Percentiles rank a stretch among this genome's conserved stretches.
Evolutionary conservation across 2,329 filamentous ascomycete species (phyloP).

Genomic region (Monosporascus sp.): DNA sequence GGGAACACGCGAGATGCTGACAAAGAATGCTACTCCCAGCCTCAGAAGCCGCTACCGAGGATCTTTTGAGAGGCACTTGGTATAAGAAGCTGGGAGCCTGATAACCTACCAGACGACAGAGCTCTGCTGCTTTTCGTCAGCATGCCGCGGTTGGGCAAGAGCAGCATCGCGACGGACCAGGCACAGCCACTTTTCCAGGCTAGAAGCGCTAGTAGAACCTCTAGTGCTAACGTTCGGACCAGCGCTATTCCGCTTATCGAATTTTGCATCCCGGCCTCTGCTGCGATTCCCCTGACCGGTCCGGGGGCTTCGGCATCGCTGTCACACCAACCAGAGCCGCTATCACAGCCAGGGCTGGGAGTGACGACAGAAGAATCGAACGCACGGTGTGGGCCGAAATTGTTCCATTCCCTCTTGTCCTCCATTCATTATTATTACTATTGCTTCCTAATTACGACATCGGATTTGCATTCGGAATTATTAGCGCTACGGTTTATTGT

Average conservation of each 20-base stretch:
- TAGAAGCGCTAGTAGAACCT: neutral
- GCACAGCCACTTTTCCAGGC: neutral
- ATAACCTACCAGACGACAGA: neutral
- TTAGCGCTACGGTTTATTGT: no score
- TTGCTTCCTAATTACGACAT: no score
- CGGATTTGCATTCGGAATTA: no score
- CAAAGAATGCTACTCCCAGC: no score
- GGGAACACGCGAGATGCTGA: no score
- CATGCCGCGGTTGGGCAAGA: neutral
- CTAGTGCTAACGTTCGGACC: neutral
- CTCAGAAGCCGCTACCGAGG: no score
- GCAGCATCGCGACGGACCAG: neutral
- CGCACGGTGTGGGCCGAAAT: neutral
- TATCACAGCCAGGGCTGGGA: neutral
- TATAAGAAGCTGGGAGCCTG: neutral
- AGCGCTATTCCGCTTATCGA: neutral
- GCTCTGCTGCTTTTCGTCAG: neutral
- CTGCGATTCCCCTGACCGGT: neutral
- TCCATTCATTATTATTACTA: neutral
- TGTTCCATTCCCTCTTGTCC: neutral
- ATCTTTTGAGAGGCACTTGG: neutral
- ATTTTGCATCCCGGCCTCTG: no score
- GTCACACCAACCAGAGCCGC: neutral
- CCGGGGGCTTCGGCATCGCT: neutral
- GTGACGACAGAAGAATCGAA: neutral